Evolutionary conservation across 768 basidiomycete genomes (phyloP).

Genomic region (Amanita subjunquillea): DNA sequence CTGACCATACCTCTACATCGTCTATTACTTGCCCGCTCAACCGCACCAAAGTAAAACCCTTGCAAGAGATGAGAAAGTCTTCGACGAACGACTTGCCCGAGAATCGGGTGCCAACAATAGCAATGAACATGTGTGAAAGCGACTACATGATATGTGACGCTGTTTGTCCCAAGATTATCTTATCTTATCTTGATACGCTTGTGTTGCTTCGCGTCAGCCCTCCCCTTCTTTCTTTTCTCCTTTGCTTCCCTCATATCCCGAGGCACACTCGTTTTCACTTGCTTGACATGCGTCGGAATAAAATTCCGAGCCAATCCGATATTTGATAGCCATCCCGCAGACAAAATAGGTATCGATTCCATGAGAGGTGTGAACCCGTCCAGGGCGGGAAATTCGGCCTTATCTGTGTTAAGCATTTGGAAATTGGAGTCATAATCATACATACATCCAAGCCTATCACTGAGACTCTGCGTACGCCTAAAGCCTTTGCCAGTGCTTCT

Average conservation of each 20-base stretch:
- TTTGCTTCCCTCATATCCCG: slow-evolving; percentile 71
- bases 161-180: background rate
- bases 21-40: background rate
- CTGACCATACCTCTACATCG: background rate
- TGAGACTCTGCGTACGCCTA: slow-evolving; percentile 61
- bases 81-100: slow-evolving; percentile 54
- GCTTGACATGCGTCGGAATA: slow-evolving; percentile 73
- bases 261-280: slow-evolving; percentile 67
- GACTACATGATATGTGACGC: background rate
- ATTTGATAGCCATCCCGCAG: slow-evolving; percentile 54
- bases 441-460: slow-evolving; percentile 58
- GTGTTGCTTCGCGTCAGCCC: slow-evolving; percentile 12
- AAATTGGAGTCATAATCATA: slow-evolving; percentile 1
- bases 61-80: slow-evolving; percentile 45
- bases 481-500: slow-evolving; percentile 37
- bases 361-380: slow-evolving; percentile 27
- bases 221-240: slow-evolving; percentile 40
- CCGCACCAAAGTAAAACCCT: slow-evolving; percentile 44
- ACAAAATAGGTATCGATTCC: slow-evolving; percentile 39
- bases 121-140: slow-evolving; percentile 45
- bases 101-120: slow-evolving; percentile 51
- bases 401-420: slow-evolving; percentile 9
- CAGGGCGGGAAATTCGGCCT: slow-evolving; percentile 33
- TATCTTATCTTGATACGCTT: slow-evolving; percentile 5
- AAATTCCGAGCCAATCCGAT: slow-evolving; percentile 19